Conservation (phyloP, 208 protist genomes). For the Leishmania braziliensis region DNA sequence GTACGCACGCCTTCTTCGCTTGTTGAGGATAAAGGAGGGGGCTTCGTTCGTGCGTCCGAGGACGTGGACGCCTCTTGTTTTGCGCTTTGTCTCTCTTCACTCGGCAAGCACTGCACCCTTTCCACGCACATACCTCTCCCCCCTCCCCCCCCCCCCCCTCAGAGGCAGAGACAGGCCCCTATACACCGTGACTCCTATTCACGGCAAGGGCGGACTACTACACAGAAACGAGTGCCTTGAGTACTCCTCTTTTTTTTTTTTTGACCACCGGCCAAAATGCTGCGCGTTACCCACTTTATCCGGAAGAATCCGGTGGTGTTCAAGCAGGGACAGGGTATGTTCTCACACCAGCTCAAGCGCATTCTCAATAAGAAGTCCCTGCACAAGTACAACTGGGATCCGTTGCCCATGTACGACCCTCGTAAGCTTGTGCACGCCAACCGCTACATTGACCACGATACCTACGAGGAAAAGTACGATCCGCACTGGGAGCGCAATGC, state of each 20-base stretch:
- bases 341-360: slow-evolving; percentile 90
- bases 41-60: no score
- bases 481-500: slow-evolving; percentile 75
- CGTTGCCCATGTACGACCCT: slow-evolving; percentile 90
- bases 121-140: neutral
- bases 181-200: neutral
- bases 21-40: neutral
- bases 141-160: neutral
- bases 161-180: neutral
- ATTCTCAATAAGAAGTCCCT: slow-evolving; percentile 92
- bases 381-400: slow-evolving; percentile 90
- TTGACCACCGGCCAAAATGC: slow-evolving; percentile 36
- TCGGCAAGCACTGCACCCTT: neutral
- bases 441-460: slow-evolving; percentile 80
- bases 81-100: neutral
- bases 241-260: neutral
- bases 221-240: neutral
- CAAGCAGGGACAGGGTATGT: slow-evolving; percentile 92
- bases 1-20: neutral
- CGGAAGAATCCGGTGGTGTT: slow-evolving; percentile 90
- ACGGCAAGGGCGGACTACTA: neutral
- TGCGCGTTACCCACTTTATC: slow-evolving; percentile 37
- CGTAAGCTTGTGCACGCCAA: slow-evolving; percentile 85
- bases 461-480: slow-evolving; percentile 81
- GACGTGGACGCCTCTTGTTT: neutral